phyloP scores from a whole-genome alignment of 23 red algal species.

The Gracilaria gracilis region DNA sequence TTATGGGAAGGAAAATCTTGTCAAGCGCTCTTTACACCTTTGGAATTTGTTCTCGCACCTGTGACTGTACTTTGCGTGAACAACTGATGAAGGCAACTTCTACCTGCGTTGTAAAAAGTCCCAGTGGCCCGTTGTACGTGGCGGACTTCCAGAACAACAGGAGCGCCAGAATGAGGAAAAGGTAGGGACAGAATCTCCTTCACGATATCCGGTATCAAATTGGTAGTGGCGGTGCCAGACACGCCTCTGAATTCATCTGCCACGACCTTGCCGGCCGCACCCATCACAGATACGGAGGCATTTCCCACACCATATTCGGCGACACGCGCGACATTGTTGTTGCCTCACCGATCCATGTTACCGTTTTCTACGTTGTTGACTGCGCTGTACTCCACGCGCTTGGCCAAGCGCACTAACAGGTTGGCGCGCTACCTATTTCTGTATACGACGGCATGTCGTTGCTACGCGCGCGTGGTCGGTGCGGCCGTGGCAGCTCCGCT shows the following conservation, averaged over 20 bases:
- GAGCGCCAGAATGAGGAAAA: conserved; percentile 35
- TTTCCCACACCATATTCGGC: conserved; percentile 53
- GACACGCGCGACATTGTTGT: conserved; percentile 37
- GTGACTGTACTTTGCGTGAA: background rate
- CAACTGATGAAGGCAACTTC: conserved; percentile 69
- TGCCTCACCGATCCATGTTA: conserved; percentile 56
- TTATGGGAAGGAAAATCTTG: conserved; percentile 57
- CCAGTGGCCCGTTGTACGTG: conserved; percentile 56
- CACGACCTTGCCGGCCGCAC: conserved; percentile 51
- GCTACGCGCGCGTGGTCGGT: background rate
- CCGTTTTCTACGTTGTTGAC: conserved; percentile 72
- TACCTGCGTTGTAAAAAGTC: conserved; percentile 66
- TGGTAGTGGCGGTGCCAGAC: background rate
- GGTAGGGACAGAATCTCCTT: conserved; percentile 67
- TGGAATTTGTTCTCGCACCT: conserved; percentile 50
- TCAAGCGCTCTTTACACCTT: conserved; percentile 81
- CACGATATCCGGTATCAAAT: conserved; percentile 30
- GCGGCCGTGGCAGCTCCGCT: background rate
- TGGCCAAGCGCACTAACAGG: conserved; percentile 51
- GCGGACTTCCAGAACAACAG: conserved; percentile 65
- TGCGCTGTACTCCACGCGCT: conserved; percentile 46
- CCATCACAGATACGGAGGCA: conserved; percentile 44
- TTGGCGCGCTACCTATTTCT: background rate
- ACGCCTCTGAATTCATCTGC: conserved; percentile 39
- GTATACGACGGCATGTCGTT: background rate